phyloP scores from a whole-genome alignment of 192 early-diverging fungal species.

The Podila epigama region DNA sequence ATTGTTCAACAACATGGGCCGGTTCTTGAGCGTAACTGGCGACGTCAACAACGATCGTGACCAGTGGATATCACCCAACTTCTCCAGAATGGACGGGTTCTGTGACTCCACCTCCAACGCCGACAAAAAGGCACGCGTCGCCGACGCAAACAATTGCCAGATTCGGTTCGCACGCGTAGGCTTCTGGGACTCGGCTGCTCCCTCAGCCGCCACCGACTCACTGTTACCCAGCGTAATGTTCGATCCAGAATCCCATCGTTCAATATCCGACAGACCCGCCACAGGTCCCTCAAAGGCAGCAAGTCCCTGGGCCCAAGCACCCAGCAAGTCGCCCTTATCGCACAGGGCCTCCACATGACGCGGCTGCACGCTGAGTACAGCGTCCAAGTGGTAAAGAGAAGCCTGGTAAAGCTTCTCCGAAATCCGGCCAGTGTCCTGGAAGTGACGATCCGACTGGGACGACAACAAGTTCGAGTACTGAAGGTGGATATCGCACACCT shows the following conservation, averaged over 20 bases:
- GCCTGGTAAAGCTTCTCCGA: slow-evolving; percentile 45
- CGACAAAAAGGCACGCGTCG: slow-evolving; percentile 51
- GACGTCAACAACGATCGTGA: slow-evolving; percentile 49
- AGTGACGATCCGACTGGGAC: slow-evolving; percentile 56
- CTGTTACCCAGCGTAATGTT: slow-evolving; percentile 26
- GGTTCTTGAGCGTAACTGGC: slow-evolving; percentile 50
- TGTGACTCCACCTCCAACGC: slow-evolving; percentile 56
- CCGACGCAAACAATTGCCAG: slow-evolving; percentile 55
- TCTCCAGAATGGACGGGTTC: slow-evolving; percentile 59
- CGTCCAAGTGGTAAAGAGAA: slow-evolving; percentile 51
- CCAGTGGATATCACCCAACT: slow-evolving; percentile 59
- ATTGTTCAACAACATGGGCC: slow-evolving; percentile 56
- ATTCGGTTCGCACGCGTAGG: slow-evolving; percentile 24
- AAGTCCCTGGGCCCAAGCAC: slow-evolving; percentile 53
- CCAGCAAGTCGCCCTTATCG: slow-evolving; percentile 61
- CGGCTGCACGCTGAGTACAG: slow-evolving; percentile 44
- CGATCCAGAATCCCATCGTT: slow-evolving; percentile 25
- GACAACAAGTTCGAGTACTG: slow-evolving; percentile 55
- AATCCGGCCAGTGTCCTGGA: slow-evolving; percentile 47
- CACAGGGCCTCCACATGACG: slow-evolving; percentile 62
- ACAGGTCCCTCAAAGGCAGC: slow-evolving; percentile 28
- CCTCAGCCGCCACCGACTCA: slow-evolving; percentile 23
- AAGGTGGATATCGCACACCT: slow-evolving; percentile 52
- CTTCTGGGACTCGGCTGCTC: slow-evolving; percentile 13
- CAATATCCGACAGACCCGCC: slow-evolving; percentile 15